These are phyloP conservation scores for Citrus hindsii DNA, from an alignment of 345 rosid genomes.

Conservation along the genomic window DNA sequence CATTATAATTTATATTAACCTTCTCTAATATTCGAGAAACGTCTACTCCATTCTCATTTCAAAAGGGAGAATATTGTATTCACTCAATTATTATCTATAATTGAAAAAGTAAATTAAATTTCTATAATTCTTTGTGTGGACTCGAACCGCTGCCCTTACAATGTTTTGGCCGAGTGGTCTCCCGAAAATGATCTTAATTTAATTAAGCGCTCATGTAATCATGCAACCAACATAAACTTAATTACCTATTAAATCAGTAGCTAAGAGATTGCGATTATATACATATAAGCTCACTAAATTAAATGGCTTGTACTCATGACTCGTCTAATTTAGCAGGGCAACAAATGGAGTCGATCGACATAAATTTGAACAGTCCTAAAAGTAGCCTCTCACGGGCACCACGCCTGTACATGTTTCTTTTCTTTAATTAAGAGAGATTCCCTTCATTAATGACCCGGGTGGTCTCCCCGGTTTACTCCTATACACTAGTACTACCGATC, in stretches of 20 bases:
- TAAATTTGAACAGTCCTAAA: not conserved
- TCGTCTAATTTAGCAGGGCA: not conserved
- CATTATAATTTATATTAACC: too few relatives aligned
- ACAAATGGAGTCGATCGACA: not conserved
- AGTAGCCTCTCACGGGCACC: not conserved
- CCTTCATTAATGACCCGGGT: conserved; percentile 27
- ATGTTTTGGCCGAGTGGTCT: too few relatives aligned
- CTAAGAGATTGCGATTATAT: not conserved
- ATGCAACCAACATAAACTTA: too few relatives aligned
- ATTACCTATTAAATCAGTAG: too few relatives aligned
- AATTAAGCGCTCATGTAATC: too few relatives aligned
- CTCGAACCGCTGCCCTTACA: rapidly evolving
- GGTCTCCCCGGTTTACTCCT: conserved; percentile 11
- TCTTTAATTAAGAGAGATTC: conserved; percentile 38
- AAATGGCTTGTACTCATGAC: not conserved
- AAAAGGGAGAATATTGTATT: rapidly evolving
- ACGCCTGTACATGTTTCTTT: conserved; percentile 18
- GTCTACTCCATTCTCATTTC: too few relatives aligned
- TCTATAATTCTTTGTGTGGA: too few relatives aligned
- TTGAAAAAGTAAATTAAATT: too few relatives aligned
- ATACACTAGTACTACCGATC: not conserved
- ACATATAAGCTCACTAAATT: not conserved
- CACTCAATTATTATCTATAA: too few relatives aligned
- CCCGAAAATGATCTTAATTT: too few relatives aligned
- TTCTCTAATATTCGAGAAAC: too few relatives aligned